Conservation (phyloP, 306 rosid species). For the Cicer pinnatifidum region DNA sequence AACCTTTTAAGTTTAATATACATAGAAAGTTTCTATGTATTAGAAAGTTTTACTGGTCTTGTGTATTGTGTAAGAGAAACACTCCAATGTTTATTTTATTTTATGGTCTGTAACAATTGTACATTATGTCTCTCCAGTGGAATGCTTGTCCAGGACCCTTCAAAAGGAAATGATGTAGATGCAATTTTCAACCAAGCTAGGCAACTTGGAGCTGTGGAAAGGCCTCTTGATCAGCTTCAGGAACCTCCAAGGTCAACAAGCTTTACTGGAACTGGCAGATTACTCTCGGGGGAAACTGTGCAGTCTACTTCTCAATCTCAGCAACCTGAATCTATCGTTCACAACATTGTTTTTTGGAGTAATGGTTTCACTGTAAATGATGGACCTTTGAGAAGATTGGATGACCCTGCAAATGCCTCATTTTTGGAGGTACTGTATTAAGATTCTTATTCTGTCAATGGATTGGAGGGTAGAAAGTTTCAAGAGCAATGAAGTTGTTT, state of each 20-base stretch:
- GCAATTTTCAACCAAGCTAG: slow-evolving; percentile 85
- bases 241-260: slow-evolving; percentile 84
- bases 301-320: slow-evolving; percentile 73
- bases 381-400: slow-evolving; percentile 94
- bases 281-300: slow-evolving; percentile 82
- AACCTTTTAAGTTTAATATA: slow-evolving; percentile 21
- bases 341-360: slow-evolving; percentile 93
- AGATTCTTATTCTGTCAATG: slow-evolving; percentile 19
- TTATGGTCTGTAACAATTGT: slow-evolving; percentile 27
- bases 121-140: slow-evolving; percentile 66
- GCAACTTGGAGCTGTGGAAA: slow-evolving; percentile 87
- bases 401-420: slow-evolving; percentile 91
- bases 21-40: background rate
- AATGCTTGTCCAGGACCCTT: slow-evolving; percentile 98
- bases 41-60: background rate
- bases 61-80: background rate
- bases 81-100: too few species aligned
- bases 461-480: slow-evolving; percentile 25
- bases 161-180: slow-evolving; percentile 86
- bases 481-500: slow-evolving; percentile 13
- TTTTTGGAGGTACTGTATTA: slow-evolving; percentile 73
- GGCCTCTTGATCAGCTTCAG: slow-evolving; percentile 69
- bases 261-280: slow-evolving; percentile 89
- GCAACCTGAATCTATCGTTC: slow-evolving; percentile 79
- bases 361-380: slow-evolving; percentile 89